phyloP scores from a whole-genome alignment of 2,329 filamentous ascomycete species.

The Colletotrichum horii region DNA sequence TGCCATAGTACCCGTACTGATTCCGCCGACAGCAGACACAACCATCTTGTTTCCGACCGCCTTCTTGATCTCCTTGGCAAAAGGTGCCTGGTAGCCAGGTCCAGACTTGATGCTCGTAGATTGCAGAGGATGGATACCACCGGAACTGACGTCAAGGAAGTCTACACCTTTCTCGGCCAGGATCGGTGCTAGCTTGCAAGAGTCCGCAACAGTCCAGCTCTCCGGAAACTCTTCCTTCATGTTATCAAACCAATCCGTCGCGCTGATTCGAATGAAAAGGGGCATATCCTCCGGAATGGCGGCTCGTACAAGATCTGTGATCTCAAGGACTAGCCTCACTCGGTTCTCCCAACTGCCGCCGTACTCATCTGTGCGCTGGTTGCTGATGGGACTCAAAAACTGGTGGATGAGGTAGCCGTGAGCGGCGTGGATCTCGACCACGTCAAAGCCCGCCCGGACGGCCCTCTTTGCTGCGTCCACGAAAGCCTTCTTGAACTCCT shows the following conservation, averaged over 20 bases:
- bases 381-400: conserved; percentile 74
- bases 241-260: conserved; percentile 76
- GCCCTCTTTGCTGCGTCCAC: conserved; percentile 59
- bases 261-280: conserved; percentile 75
- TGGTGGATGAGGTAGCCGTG: conserved; percentile 78
- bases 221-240: conserved; percentile 56
- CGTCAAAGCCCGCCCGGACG: conserved; percentile 70
- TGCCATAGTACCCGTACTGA: conserved; percentile 48
- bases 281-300: conserved; percentile 72
- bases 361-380: conserved; percentile 71
- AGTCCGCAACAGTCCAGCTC: conserved; percentile 72
- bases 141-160: conserved; percentile 74
- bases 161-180: conserved; percentile 74
- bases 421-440: conserved; percentile 76
- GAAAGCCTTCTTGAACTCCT: conserved; percentile 66
- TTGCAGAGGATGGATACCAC: conserved; percentile 66
- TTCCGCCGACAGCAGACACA: conserved; percentile 54
- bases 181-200: conserved; percentile 64
- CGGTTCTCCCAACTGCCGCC: conserved; percentile 77
- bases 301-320: conserved; percentile 65
- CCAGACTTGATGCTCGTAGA: conserved; percentile 55
- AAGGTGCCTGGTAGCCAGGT: conserved; percentile 73
- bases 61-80: conserved; percentile 74
- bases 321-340: conserved; percentile 69
- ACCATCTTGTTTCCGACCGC: conserved; percentile 66